phyloP scores from a whole-genome alignment of 2,329 filamentous ascomycete genomes.

The Metarhizium robertsii region DNA sequence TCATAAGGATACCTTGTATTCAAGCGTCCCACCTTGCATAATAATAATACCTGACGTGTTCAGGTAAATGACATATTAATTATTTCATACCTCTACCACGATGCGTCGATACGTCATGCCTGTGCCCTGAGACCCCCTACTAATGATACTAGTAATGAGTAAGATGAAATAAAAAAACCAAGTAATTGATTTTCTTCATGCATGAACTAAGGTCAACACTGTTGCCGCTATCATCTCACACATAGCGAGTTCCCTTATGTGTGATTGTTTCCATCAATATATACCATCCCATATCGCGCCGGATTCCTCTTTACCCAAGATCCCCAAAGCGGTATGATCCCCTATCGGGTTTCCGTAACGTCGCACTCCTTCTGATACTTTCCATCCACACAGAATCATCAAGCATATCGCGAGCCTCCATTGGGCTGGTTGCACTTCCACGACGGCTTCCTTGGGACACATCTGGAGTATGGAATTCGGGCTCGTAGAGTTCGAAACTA shows the following conservation, averaged over 20 bases:
- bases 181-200: not conserved
- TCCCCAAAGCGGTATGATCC: slow-evolving; percentile 23
- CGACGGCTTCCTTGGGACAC: slow-evolving; percentile 43
- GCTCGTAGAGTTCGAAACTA: slow-evolving; percentile 48
- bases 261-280: too few relatives aligned
- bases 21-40: not conserved
- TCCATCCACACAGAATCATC: slow-evolving; percentile 90
- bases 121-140: not conserved
- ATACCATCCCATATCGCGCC: not conserved
- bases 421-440: slow-evolving; percentile 61
- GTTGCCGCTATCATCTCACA: too few relatives aligned
- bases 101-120: not conserved
- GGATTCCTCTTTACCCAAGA: slow-evolving; percentile 8
- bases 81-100: not conserved
- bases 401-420: slow-evolving; percentile 74
- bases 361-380: slow-evolving; percentile 83
- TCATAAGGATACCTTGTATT: not conserved
- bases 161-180: not conserved
- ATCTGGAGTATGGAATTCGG: slow-evolving; percentile 19
- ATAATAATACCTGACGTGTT: not conserved
- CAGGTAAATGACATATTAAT: not conserved
- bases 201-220: not conserved
- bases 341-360: slow-evolving; percentile 40
- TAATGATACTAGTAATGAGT: too few relatives aligned
- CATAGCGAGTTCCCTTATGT: too few relatives aligned